Evolutionary conservation across 441 rosid genomes (phyloP).

Genomic region (Euphorbia corollata): DNA sequence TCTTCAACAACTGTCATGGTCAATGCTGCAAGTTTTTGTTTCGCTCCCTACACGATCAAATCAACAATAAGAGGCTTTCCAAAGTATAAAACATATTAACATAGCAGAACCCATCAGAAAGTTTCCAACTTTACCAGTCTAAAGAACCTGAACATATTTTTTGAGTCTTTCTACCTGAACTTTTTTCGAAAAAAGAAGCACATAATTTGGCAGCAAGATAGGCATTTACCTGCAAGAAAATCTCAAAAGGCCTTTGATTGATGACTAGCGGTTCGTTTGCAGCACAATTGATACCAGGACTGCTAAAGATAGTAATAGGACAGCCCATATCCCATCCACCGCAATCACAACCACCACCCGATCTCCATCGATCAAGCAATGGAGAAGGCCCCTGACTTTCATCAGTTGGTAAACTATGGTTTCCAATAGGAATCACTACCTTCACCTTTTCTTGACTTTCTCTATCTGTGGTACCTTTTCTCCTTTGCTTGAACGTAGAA

Average conservation of each 20-base stretch:
- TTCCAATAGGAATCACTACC: conserved; percentile 71
- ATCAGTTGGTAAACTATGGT: conserved; percentile 61
- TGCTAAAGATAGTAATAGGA: conserved; percentile 62
- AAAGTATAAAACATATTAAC: too few relatives aligned
- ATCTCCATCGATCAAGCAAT: conserved; percentile 79
- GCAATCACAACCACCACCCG: conserved; percentile 93
- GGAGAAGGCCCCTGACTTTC: conserved; percentile 57
- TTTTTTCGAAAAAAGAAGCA: not conserved
- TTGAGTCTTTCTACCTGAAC: not conserved
- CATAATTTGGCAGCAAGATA: conserved; percentile 11
- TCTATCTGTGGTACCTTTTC: conserved; percentile 22
- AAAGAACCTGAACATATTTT: not conserved
- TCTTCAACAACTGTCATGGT: conserved; percentile 50
- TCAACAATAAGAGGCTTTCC: too few relatives aligned
- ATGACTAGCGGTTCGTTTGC: conserved; percentile 47
- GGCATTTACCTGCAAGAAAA: conserved; percentile 56
- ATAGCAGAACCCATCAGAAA: too few relatives aligned
- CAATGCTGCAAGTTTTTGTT: conserved; percentile 56
- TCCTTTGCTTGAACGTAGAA: conserved; percentile 37
- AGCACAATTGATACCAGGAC: conserved; percentile 36
- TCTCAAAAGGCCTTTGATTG: conserved; percentile 50
- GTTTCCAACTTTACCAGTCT: not conserved
- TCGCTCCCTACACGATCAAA: conserved; percentile 49
- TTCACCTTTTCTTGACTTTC: conserved; percentile 40
- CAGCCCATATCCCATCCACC: conserved; percentile 99